Percentiles rank a stretch among this genome's conserved stretches.
phyloP scores from a whole-genome alignment of 176 grass and related monocot species.

The Poa pratensis region DNA sequence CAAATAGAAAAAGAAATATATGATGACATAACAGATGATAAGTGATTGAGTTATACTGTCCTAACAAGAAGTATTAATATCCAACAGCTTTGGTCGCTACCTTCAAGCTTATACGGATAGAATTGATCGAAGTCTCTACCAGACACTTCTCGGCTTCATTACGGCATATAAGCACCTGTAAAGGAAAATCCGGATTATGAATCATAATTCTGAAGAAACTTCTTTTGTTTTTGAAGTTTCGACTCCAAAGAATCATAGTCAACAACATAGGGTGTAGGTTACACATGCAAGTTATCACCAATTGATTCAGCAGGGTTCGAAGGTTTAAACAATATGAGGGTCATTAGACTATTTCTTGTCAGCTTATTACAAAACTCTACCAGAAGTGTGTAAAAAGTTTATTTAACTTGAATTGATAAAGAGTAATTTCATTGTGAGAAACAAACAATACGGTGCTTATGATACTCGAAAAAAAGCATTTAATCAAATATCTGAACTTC shows the following conservation, averaged over 20 bases:
- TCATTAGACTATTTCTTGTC: background rate
- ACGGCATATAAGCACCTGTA: slow-evolving; percentile 89
- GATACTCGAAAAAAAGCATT: background rate
- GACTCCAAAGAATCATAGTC: background rate
- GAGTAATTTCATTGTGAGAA: background rate
- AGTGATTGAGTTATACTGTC: background rate
- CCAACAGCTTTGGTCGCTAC: slow-evolving; percentile 28
- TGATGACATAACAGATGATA: slow-evolving; percentile 17
- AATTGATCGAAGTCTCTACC: slow-evolving; percentile 96
- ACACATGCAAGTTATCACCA: background rate
- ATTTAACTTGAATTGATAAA: background rate
- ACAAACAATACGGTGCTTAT: background rate
- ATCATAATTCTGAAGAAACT: slow-evolving; percentile 9
- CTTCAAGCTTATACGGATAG: slow-evolving; percentile 97
- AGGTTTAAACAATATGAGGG: background rate
- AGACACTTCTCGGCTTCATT: slow-evolving; percentile 98
- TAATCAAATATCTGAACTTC: background rate
- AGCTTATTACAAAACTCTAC: background rate
- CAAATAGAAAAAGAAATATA: slow-evolving; percentile 33
- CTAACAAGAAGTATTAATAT: slow-evolving; percentile 6
- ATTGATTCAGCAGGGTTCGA: background rate
- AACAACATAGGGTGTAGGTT: background rate
- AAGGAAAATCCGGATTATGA: background rate
- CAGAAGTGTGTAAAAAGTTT: background rate
- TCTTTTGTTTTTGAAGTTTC: background rate